Evolutionary conservation across 73 alveolate genomes (phyloP).

Genomic region (Symbiodinium pilosum): DNA sequence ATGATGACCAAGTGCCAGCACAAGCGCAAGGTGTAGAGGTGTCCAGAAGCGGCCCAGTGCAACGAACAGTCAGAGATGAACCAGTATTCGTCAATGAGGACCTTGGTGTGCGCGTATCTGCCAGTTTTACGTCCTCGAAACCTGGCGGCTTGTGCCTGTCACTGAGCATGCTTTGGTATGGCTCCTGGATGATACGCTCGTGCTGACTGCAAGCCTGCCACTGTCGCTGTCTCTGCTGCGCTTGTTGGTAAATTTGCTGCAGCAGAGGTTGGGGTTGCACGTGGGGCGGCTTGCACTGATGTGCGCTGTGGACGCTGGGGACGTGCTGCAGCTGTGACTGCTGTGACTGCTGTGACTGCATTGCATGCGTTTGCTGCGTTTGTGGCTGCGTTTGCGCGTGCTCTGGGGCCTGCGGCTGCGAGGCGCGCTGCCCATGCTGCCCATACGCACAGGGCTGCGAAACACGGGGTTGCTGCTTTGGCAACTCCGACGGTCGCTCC

Average conservation of each 20-base stretch:
- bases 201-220: not conserved
- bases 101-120: not conserved
- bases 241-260: not conserved
- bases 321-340: no score
- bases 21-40: no score
- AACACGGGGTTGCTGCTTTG: not conserved
- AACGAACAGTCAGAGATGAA: not conserved
- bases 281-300: no score
- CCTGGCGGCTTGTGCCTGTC: not conserved
- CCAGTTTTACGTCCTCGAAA: not conserved
- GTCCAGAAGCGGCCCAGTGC: not conserved
- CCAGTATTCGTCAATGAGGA: not conserved
- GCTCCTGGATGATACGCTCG: not conserved
- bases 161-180: not conserved
- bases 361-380: not conserved
- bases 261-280: no score
- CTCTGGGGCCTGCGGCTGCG: not conserved
- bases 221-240: not conserved
- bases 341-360: slow-evolving; percentile 17
- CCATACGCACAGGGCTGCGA: not conserved
- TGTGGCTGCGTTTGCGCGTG: not conserved
- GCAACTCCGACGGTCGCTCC: not conserved
- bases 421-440: not conserved
- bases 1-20: not conserved
- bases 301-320: no score